phyloP scores from a whole-genome alignment of 2,329 filamentous ascomycete species.

The Sporothrix mexicana region DNA sequence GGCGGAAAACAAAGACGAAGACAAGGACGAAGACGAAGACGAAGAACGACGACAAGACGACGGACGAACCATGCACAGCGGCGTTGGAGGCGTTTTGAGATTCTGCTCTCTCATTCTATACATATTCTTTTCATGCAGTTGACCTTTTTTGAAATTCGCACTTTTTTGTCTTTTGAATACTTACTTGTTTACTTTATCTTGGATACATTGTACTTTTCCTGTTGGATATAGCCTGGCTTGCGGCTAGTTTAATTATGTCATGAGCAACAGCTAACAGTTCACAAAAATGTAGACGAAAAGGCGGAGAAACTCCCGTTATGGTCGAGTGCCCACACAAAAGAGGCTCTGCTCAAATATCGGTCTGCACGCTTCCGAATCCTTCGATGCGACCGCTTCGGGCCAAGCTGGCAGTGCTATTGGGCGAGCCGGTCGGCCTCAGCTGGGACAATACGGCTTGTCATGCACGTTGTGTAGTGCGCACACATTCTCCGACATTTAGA shows the following conservation, averaged over 20 bases:
- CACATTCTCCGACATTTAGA: background rate
- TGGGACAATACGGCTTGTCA: background rate
- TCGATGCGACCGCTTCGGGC: background rate
- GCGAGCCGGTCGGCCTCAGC: background rate
- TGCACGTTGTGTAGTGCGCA: background rate
- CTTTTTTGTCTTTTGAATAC: background rate
- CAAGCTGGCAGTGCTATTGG: background rate
- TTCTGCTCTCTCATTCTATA: conserved; percentile 4
- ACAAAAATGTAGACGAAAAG: background rate
- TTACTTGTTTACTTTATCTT: background rate
- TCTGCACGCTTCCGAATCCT: background rate
- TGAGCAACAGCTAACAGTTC: background rate
- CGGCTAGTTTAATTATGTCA: too few relatives aligned
- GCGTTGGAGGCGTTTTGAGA: conserved; percentile 23
- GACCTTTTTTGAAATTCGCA: background rate
- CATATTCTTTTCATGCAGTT: background rate
- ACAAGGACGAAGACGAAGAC: background rate
- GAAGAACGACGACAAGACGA: background rate
- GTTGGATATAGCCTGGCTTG: background rate
- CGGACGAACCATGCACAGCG: conserved; percentile 12
- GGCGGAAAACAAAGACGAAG: background rate
- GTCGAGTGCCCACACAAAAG: background rate
- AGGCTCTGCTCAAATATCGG: background rate
- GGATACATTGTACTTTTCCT: background rate
- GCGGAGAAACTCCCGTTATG: background rate